Evolutionary conservation across 129 eudicot genomes (phyloP).

Genomic region (Apium graveolens): DNA sequence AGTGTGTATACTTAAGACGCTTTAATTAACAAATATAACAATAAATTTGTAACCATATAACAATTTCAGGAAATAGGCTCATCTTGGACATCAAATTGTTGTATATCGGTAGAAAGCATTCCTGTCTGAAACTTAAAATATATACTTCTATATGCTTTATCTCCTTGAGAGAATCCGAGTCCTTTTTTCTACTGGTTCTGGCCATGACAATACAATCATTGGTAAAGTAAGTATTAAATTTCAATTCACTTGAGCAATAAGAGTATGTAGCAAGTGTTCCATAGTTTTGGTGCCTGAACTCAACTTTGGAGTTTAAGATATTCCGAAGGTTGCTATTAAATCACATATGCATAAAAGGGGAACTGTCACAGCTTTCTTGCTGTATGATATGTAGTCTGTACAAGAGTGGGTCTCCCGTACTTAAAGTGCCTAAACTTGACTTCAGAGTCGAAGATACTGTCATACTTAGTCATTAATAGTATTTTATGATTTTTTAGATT

Average conservation of each 20-base stretch:
- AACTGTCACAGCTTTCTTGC: neutral
- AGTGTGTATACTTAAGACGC: slow-evolving; percentile 3
- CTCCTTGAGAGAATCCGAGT: neutral
- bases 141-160: neutral
- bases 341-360: neutral
- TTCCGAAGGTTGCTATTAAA: too few species aligned
- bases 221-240: neutral
- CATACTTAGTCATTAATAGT: neutral
- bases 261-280: neutral
- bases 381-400: neutral
- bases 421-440: neutral
- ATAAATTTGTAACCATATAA: neutral
- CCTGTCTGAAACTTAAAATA: neutral
- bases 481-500: too few species aligned
- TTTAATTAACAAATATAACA: neutral
- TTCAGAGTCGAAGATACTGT: neutral
- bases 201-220: neutral
- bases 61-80: neutral
- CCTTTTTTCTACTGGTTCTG: neutral
- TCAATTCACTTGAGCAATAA: neutral
- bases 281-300: neutral
- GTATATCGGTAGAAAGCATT: neutral
- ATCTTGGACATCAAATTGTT: neutral
- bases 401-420: neutral
- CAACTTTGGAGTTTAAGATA: too few species aligned